A percentile compares a stretch with the other conserved stretches of the same genome.
phyloP scores from a whole-genome alignment of 1,139 yeast species.

The Magnusiomyces paraingens region DNA sequence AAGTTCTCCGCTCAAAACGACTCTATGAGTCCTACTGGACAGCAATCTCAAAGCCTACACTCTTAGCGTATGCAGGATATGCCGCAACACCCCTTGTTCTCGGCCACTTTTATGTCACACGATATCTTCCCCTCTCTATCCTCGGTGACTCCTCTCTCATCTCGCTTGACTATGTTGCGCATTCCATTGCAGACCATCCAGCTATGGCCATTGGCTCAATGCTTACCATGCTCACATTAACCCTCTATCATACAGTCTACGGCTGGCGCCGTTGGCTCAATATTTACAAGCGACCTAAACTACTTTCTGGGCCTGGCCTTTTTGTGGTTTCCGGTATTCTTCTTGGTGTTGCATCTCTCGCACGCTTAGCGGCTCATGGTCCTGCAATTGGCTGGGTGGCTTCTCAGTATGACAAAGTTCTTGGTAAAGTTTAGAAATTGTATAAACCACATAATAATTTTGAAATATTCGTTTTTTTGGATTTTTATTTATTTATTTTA shows the following conservation, averaged over 20 bases:
- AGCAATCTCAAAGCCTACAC: constrained; percentile 35
- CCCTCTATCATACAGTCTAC: constrained; percentile 38
- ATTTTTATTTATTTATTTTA: too few species aligned
- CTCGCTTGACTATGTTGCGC: constrained; percentile 48
- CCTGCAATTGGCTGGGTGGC: constrained; percentile 23
- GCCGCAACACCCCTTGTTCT: constrained; percentile 41
- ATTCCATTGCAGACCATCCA: constrained; percentile 31
- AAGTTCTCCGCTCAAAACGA: constrained; percentile 30
- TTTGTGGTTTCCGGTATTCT: constrained; percentile 12
- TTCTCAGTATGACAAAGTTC: constrained; percentile 19
- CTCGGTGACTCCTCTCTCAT: constrained; percentile 65
- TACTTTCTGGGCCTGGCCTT: background rate
- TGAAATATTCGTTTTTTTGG: too few species aligned
- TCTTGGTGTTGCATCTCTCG: constrained; percentile 18
- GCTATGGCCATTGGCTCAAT: constrained; percentile 19
- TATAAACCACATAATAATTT: background rate
- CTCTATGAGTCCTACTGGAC: constrained; percentile 23
- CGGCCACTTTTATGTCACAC: constrained; percentile 45
- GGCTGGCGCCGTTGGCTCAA: constrained; percentile 38
- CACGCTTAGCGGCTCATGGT: constrained; percentile 18
- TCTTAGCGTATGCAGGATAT: constrained; percentile 57
- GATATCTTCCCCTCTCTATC: constrained; percentile 44
- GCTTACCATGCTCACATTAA: constrained; percentile 27
- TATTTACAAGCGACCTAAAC: background rate
- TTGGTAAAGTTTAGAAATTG: background rate